Conservation (phyloP, 2,329 filamentous ascomycete species). For the Aureobasidium sp. region DNA sequence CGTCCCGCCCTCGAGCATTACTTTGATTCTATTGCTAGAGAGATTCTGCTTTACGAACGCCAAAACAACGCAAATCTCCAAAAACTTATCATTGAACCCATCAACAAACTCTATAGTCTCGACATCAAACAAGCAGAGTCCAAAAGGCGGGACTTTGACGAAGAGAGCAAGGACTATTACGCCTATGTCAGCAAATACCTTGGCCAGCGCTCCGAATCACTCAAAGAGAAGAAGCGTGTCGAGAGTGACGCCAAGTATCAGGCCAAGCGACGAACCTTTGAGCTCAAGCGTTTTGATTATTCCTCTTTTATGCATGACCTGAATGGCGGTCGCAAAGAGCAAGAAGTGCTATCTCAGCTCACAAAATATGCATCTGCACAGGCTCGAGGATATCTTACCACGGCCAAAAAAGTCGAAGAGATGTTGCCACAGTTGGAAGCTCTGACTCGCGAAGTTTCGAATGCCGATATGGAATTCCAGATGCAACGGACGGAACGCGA, state of each 20-base stretch:
- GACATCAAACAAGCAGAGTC: slow-evolving; percentile 97
- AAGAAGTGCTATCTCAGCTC: slow-evolving; percentile 88
- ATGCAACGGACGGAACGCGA: slow-evolving; percentile 92
- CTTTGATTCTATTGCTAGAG: slow-evolving; percentile 90
- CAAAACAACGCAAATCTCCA: slow-evolving; percentile 80
- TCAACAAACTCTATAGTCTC: slow-evolving; percentile 82
- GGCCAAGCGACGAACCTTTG: slow-evolving; percentile 85
- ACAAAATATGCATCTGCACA: slow-evolving; percentile 92
- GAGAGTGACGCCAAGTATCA: slow-evolving; percentile 97
- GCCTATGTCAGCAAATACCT: slow-evolving; percentile 90
- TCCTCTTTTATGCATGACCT: slow-evolving; percentile 98
- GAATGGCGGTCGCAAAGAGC: slow-evolving; percentile 97
- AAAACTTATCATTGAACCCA: slow-evolving; percentile 88
- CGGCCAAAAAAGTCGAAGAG: slow-evolving; percentile 79
- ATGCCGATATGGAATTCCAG: slow-evolving; percentile 94
- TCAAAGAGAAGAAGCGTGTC: slow-evolving; percentile 93
- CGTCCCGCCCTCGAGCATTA: slow-evolving; percentile 96
- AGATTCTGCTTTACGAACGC: slow-evolving; percentile 81
- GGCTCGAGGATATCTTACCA: slow-evolving; percentile 70
- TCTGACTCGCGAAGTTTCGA: slow-evolving; percentile 77
- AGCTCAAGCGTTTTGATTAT: slow-evolving; percentile 96
- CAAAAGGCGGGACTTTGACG: slow-evolving; percentile 96
- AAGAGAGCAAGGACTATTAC: slow-evolving; percentile 98
- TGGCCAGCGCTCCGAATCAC: slow-evolving; percentile 89
- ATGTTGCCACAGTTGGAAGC: slow-evolving; percentile 87